Evolutionary conservation across 148 eudicot genomes (phyloP), one percentile per base, ranked within the genome.

Genomic region (Limonium bicolor): DNA sequence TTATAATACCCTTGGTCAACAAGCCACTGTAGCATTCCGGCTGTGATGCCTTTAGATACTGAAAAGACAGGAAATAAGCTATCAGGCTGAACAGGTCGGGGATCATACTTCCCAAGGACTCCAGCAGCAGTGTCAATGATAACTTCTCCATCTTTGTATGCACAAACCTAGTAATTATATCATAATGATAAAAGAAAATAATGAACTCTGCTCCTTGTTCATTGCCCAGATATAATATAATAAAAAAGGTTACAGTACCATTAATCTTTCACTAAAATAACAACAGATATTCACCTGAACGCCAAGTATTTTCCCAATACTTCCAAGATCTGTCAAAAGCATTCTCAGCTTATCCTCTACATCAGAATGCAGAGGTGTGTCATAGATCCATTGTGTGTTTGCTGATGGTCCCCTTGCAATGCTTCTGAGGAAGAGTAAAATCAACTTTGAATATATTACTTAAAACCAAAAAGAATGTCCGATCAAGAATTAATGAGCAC

Each of bases 41-140:
- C 77, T 52, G 92, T 67, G 44, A 90, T 69, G 41, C 95, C 99
- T 64, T 84, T 90, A 5, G 99, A 72, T 41, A 64, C 87, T 30
- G 99, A 90, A 64, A 90, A 90, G 35, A 81, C 92, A 41, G 95
- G 82, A 63, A 90, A 90, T 58, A 90, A 66, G 59, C 82, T 77
- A 68, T 90, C 95, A 33, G 78, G 82, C 67, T 85, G 99, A 65
- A 90, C 99, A 55, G 99, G 93, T 29, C 99, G 92, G 27, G 99
- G 99, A 65, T 90, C 99, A 54, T 80, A 90, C 84, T 78, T 75
- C 59, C 99, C 99, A 49, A 90, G 95, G 36, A 64, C 70, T 63
- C 99, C 99, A 56, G 95, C 99, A 55, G 99, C 69, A 61, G 95
- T 84, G 68, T 90, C 99, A 63, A 90, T 77, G 44, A 90, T 81